Evolutionary conservation across 495 filamentous ascomycete genomes (phyloP).

Genomic region (Daldinia decipiens): DNA sequence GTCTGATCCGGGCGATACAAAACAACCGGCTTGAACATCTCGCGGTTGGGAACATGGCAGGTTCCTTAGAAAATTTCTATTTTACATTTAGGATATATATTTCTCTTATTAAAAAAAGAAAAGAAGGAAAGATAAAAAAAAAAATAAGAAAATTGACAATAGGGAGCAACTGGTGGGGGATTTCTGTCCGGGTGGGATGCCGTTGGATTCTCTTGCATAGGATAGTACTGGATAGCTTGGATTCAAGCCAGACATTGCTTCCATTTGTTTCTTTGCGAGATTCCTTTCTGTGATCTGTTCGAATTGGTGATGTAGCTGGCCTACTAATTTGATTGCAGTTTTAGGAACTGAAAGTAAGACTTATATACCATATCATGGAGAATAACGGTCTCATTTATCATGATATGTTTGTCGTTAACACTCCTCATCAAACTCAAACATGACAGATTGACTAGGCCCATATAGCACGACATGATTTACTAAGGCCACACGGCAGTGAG

Average conservation of each 20-base stretch:
- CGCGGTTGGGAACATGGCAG: conserved; percentile 36
- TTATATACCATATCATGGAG: background rate
- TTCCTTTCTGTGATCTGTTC: conserved; percentile 3
- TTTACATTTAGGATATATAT: background rate
- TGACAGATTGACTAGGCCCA: background rate
- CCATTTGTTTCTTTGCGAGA: conserved; percentile 8
- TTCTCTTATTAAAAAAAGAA: background rate
- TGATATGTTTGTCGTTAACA: background rate
- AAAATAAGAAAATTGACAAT: conserved; percentile 32
- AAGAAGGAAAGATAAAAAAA: conserved; percentile 14
- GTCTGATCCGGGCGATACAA: conserved; percentile 34
- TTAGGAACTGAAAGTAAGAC: background rate
- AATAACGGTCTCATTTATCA: background rate
- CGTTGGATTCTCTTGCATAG: conserved; percentile 38
- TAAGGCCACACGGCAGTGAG: background rate
- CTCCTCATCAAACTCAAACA: background rate
- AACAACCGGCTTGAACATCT: conserved; percentile 17
- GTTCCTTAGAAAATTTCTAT: conserved; percentile 15
- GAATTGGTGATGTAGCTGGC: background rate
- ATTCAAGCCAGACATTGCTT: conserved; percentile 48
- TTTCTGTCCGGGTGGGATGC: conserved; percentile 40
- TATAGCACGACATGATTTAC: background rate
- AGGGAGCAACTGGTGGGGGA: conserved; percentile 43
- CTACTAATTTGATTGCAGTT: background rate
- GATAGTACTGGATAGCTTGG: conserved; percentile 45